Conservation (phyloP, 345 rosid genomes). For the Salix koriyanagi region DNA sequence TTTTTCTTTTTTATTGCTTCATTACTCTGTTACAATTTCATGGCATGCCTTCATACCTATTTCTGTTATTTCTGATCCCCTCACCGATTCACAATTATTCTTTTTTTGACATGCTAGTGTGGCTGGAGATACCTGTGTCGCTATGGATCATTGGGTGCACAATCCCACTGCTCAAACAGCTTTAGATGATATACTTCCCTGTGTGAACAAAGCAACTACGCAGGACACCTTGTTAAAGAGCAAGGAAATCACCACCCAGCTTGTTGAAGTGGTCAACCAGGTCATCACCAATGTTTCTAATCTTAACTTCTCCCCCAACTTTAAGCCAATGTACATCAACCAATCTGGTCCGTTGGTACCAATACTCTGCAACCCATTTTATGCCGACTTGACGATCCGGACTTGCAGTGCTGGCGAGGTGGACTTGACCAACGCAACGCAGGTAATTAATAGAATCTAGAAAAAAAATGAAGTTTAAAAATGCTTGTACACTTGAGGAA, state of each 20-base stretch:
- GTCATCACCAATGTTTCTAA: constrained; percentile 94
- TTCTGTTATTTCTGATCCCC: no score
- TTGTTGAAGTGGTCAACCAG: constrained; percentile 69
- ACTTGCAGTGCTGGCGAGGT: constrained; percentile 71
- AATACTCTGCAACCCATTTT: constrained; percentile 73
- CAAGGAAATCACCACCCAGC: constrained; percentile 74
- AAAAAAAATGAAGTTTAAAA: not conserved
- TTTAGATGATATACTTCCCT: constrained; percentile 76
- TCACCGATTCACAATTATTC: not conserved
- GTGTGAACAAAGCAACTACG: constrained; percentile 72
- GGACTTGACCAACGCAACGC: constrained; percentile 66
- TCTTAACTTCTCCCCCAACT: constrained; percentile 83
- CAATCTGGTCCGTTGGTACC: constrained; percentile 91
- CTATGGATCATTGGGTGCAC: constrained; percentile 83
- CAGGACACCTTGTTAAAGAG: constrained; percentile 61
- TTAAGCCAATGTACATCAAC: constrained; percentile 67
- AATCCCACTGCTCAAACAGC: constrained; percentile 79
- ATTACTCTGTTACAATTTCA: not conserved
- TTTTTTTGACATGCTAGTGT: constrained; percentile 42
- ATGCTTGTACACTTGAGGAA: not conserved
- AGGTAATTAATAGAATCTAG: constrained; percentile 38
- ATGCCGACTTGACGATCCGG: constrained; percentile 52
- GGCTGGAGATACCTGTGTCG: constrained; percentile 81
- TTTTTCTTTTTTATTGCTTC: not conserved
- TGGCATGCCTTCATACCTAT: not conserved